Conservation (phyloP, 495 filamentous ascomycete species). For the Lepraria neglecta region DNA sequence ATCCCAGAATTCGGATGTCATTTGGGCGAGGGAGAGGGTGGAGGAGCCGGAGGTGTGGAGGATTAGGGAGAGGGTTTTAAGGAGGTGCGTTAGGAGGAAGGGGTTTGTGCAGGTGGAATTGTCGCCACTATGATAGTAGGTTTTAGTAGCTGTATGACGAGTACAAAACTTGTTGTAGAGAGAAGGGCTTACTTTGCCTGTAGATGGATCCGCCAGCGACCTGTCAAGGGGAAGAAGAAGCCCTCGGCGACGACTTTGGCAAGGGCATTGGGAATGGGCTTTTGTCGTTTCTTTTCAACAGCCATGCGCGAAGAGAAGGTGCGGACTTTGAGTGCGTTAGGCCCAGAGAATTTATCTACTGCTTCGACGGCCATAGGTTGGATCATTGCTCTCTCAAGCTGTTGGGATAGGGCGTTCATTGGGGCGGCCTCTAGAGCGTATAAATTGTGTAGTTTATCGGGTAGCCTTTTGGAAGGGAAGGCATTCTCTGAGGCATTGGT, state of each 20-base stretch:
- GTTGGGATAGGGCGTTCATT: conserved; percentile 52
- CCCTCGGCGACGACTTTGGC: conserved; percentile 65
- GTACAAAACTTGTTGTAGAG: conserved; percentile 29
- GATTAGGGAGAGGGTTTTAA: conserved; percentile 46
- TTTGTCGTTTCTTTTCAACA: conserved; percentile 57
- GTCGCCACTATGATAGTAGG: conserved; percentile 29
- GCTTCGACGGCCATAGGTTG: conserved; percentile 67
- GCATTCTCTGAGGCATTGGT: conserved; percentile 40
- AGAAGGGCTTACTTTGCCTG: conserved; percentile 41
- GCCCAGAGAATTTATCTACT: conserved; percentile 62
- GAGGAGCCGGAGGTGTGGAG: conserved; percentile 47
- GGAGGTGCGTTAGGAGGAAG: conserved; percentile 43
- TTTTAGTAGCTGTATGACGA: conserved; percentile 34
- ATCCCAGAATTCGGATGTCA: conserved; percentile 43
- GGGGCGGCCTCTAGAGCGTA: conserved; percentile 43
- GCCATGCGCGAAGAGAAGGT: conserved; percentile 69
- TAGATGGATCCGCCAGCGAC: conserved; percentile 43
- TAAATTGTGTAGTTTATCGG: conserved; percentile 46
- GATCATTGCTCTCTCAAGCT: conserved; percentile 55
- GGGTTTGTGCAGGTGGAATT: conserved; percentile 35
- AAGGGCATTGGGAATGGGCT: conserved; percentile 65
- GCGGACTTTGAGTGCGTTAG: conserved; percentile 76
- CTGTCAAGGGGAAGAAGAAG: conserved; percentile 72
- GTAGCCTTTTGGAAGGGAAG: conserved; percentile 71
- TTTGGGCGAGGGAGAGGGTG: conserved; percentile 39